A percentile compares a stretch with the other conserved stretches of the same genome.
Evolutionary conservation across 495 filamentous ascomycete genomes (phyloP).

Genomic region (Xylaria grammica): DNA sequence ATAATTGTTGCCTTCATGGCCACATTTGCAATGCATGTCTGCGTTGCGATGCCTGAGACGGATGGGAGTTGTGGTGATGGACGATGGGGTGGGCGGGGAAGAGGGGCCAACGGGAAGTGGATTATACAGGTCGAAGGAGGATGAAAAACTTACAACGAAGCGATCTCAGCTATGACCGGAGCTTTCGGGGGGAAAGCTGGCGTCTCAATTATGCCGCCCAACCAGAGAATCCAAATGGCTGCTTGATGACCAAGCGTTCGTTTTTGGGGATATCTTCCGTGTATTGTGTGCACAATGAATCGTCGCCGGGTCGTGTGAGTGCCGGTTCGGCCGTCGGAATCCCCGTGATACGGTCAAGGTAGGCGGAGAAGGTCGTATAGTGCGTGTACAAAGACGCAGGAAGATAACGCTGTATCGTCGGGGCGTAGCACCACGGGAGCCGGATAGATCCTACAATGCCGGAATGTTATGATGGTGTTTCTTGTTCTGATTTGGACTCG

Average conservation of each 20-base stretch:
- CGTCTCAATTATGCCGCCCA: conserved; percentile 42
- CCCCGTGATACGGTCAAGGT: conserved; percentile 20
- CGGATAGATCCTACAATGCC: conserved; percentile 1
- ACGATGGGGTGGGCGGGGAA: conserved; percentile 19
- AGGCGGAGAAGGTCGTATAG: conserved; percentile 5
- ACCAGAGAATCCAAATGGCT: conserved; percentile 27
- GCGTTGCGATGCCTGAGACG: conserved; percentile 10
- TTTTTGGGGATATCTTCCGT: conserved; percentile 1
- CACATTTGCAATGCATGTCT: conserved; percentile 9
- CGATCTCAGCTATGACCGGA: conserved; percentile 43
- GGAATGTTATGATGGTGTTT: conserved; percentile 14
- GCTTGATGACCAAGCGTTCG: conserved; percentile 24
- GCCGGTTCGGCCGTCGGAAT: conserved; percentile 23
- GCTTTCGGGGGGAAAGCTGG: conserved; percentile 45
- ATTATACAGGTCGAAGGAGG: conserved; percentile 38
- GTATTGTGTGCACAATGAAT: conserved; percentile 22
- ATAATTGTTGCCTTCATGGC: neutral
- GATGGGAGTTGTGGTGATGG: conserved; percentile 11
- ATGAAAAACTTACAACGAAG: conserved; percentile 57
- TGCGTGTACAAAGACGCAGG: conserved; percentile 2
- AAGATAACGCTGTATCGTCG: neutral
- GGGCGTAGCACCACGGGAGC: conserved; percentile 12
- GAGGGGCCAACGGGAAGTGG: conserved; percentile 26
- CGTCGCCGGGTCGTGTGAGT: conserved; percentile 26
- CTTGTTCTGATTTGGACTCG: conserved; percentile 2